Evolutionary conservation across 306 rosid genomes (phyloP).

Genomic region (Malus sieversii): DNA sequence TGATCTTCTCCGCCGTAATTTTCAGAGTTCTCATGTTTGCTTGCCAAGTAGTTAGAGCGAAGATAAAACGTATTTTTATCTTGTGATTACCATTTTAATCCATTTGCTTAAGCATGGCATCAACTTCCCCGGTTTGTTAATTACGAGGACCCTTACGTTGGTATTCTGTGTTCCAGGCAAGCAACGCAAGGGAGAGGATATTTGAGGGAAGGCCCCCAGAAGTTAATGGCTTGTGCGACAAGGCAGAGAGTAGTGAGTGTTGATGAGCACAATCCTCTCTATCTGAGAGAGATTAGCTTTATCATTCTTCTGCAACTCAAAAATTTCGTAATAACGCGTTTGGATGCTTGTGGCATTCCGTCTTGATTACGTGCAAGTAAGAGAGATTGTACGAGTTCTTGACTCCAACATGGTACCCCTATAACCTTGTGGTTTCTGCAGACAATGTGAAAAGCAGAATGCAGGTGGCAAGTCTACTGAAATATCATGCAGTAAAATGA

Average conservation of each 20-base stretch:
- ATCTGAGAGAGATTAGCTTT: not conserved
- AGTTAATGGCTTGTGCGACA: not conserved
- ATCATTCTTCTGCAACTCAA: not conserved
- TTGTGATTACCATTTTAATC: not conserved
- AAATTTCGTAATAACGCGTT: not conserved
- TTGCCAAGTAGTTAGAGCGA: not conserved
- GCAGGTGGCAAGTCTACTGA: not conserved
- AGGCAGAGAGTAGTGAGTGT: not conserved
- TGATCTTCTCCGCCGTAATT: not conserved
- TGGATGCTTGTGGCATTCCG: not conserved
- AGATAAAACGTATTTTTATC: not conserved
- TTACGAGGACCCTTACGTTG: not conserved
- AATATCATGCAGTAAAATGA: not conserved
- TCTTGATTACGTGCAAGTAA: not conserved
- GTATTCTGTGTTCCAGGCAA: not conserved
- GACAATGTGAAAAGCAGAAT: not conserved
- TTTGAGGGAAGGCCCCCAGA: constrained; percentile 1
- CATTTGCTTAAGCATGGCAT: not conserved
- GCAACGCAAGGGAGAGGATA: constrained; percentile 25
- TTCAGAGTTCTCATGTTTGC: not conserved
- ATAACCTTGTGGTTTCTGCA: not conserved
- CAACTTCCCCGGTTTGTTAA: not conserved
- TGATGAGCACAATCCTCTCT: not conserved
- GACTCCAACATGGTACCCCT: not conserved
- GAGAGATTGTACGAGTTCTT: not conserved